Base-by-base conservation (phyloP, 306 rosid genomes). In the Corylus americana region DNA sequence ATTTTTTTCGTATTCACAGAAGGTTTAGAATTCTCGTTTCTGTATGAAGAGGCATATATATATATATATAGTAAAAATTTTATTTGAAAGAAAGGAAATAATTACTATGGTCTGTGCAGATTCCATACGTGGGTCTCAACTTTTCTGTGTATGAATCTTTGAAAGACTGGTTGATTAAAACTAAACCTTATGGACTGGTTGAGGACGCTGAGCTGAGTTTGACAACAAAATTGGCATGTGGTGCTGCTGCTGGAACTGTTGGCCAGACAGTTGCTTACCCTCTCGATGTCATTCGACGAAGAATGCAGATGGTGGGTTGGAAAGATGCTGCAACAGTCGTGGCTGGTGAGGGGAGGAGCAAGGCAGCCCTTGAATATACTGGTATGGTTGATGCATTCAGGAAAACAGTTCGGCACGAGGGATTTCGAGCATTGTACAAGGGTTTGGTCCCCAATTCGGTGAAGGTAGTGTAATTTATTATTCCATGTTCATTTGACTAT, bases 301-400 rank as follows among this genome's bases (percentile, higher is more conserved):
- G 90, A 79, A 87, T 87, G 90, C 90, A 84, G 82, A 87, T 87
- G 87, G 90, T 76, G 48, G 90, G 88, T 48, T 87, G 90, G 90
- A 83, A 86, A 71, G 35, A 78, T 71, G 89, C 87, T 39, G 80
- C 82, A 10, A 78, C 87, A 0, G 71, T 87, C 49, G 82, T 87
- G 1, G 8, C 80, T 50, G 86, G 88, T 54, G 90, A 82, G n/a
- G 86, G 88, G 54, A 84, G 77, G 61, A 66, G 74, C 58, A 79
- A 71, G 84, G 49, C 81, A 31, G 5, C 80, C 35, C 25, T 84
- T 13, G 79, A 84, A 74, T 84, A 87, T 66, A 77, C 78, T 55
- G 90, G 90, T 14, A 87, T 87, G 90, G 55, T 87, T 74, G 90
- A 87, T 58, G 84, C 90, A 18, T 87, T 87, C 74, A 77, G 84